A percentile compares a stretch with the other conserved stretches of the same genome.
Conservation (phyloP, 2,329 filamentous ascomycete species). For the Trichophyton schoenleinii region DNA sequence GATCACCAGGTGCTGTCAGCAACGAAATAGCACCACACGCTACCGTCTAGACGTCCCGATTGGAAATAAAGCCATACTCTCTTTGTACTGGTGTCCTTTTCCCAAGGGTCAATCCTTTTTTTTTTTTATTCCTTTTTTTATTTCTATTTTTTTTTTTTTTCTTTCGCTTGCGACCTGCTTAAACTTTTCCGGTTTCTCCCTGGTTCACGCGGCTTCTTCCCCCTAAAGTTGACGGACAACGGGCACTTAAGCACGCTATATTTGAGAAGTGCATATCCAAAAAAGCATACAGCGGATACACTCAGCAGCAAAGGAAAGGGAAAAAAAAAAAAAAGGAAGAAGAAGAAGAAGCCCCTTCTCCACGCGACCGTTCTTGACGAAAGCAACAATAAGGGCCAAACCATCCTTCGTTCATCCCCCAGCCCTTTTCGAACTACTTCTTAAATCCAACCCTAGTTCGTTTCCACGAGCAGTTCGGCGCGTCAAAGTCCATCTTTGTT, state of each 20-base stretch:
- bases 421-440: constrained; percentile 2
- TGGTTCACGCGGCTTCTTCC: constrained; percentile 4
- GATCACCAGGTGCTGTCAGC: constrained; percentile 4
- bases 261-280: constrained; percentile 5
- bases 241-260: constrained; percentile 5
- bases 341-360: neutral
- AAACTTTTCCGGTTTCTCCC: constrained; percentile 4
- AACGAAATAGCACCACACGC: neutral
- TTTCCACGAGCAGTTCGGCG: constrained; percentile 4
- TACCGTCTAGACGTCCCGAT: neutral
- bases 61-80: constrained; percentile 4
- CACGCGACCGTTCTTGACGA: neutral
- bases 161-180: constrained; percentile 1
- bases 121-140: neutral
- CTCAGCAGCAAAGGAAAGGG: neutral
- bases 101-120: neutral
- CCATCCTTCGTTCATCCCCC: neutral
- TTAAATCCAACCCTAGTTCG: constrained; percentile 4
- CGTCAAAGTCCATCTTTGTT: constrained; percentile 4
- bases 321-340: neutral
- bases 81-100: constrained; percentile 3
- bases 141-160: neutral
- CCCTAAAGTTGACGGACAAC: constrained; percentile 3
- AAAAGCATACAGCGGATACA: neutral
- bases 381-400: constrained; percentile 1